Percentiles rank a stretch among this genome's conserved stretches.
Conservation (phyloP, 192 early-diverging fungal species). For the Coemansia sp. region DNA sequence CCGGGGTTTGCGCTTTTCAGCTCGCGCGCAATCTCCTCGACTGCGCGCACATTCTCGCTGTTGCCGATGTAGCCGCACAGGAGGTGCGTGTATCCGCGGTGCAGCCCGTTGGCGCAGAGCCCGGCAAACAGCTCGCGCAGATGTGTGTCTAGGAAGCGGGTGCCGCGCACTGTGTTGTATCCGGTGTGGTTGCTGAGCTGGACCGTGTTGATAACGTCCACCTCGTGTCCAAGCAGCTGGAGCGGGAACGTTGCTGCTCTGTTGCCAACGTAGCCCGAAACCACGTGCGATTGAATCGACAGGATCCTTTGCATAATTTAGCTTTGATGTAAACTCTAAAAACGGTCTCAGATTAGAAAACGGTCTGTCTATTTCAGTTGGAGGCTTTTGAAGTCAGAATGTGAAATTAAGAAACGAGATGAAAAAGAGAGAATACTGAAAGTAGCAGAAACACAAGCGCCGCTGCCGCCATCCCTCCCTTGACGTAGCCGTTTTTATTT, state of each 20-base stretch:
- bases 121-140: conserved; percentile 72
- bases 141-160: conserved; percentile 62
- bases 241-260: conserved; percentile 91
- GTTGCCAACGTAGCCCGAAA: conserved; percentile 74
- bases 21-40: conserved; percentile 58
- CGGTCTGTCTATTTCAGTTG: no score
- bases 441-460: background rate
- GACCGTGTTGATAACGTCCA: conserved; percentile 91
- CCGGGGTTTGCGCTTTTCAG: no score
- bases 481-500: no score
- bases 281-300: conserved; percentile 65
- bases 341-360: no score
- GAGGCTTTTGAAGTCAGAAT: no score
- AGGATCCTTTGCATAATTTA: conserved; percentile 39
- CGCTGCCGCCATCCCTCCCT: no score
- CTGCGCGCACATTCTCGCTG: conserved; percentile 59
- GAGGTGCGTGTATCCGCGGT: conserved; percentile 71
- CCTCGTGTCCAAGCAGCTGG: conserved; percentile 86
- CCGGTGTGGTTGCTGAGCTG: conserved; percentile 94
- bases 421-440: background rate
- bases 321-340: no score
- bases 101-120: conserved; percentile 71
- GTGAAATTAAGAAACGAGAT: no score
- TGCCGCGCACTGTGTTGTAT: conserved; percentile 74
- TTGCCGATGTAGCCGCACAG: conserved; percentile 89